A percentile compares a stretch with the other conserved stretches of the same genome.
Evolutionary conservation across 2,329 filamentous ascomycete genomes (phyloP).

Genomic region (Fusarium abutilonis): DNA sequence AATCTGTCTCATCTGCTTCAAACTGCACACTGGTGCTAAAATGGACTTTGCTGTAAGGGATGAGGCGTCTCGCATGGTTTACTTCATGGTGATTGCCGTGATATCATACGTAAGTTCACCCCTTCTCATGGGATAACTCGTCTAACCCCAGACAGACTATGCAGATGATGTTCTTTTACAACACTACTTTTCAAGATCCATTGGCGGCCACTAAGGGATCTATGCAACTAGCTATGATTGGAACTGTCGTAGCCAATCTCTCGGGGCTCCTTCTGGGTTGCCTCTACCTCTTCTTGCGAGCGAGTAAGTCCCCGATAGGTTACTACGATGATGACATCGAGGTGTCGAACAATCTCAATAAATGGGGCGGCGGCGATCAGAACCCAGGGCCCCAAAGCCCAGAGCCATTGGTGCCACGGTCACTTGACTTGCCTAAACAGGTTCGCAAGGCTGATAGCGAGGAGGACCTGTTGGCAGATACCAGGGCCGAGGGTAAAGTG

Average conservation of each 20-base stretch:
- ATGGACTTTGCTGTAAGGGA: conserved; percentile 69
- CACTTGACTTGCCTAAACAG: conserved; percentile 19
- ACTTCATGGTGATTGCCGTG: conserved; percentile 68
- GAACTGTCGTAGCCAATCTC: conserved; percentile 72
- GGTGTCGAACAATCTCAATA: conserved; percentile 26
- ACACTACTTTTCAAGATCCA: conserved; percentile 59
- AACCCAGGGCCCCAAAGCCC: conserved; percentile 25
- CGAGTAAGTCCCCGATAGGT: conserved; percentile 67
- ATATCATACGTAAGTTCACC: conserved; percentile 63
- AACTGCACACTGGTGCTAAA: conserved; percentile 62
- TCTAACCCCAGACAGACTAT: conserved; percentile 60
- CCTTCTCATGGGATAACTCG: not conserved
- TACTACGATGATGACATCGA: conserved; percentile 50
- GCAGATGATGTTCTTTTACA: conserved; percentile 71
- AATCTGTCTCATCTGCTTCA: conserved; percentile 64
- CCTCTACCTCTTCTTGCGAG: conserved; percentile 73
- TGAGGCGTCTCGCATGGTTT: conserved; percentile 74
- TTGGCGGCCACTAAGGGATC: conserved; percentile 52
- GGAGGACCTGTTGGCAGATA: conserved; percentile 20
- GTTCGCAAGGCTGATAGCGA: conserved; percentile 24
- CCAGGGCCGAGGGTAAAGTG: conserved; percentile 49
- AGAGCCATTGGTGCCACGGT: conserved; percentile 16
- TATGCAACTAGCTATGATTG: conserved; percentile 67
- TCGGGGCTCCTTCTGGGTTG: conserved; percentile 72
- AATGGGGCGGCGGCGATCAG: conserved; percentile 24